phyloP scores from a whole-genome alignment of 225 moss, liverwort and hornwort species.

The Straminergon stramineum region DNA sequence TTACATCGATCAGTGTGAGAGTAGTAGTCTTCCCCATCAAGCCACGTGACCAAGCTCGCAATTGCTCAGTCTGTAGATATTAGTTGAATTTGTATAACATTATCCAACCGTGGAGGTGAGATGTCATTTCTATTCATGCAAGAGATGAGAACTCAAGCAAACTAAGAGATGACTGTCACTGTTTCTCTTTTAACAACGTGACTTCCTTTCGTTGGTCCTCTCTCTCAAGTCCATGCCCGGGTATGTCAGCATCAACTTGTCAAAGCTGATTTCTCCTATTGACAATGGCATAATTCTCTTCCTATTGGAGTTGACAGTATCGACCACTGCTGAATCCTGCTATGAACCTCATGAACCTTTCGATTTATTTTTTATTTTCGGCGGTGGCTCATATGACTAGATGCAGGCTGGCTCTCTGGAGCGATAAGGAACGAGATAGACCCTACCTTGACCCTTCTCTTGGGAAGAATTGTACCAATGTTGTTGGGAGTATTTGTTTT shows the following conservation, averaged over 20 bases:
- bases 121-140: neutral
- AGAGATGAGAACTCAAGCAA: neutral
- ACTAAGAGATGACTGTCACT: neutral
- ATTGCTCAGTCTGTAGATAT: neutral
- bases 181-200: neutral
- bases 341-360: neutral
- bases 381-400: neutral
- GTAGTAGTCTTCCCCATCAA: neutral
- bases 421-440: neutral
- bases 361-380: neutral
- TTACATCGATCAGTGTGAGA: neutral
- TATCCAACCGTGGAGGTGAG: neutral
- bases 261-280: neutral
- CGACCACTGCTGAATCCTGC: neutral
- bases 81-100: neutral
- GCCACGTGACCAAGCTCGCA: neutral
- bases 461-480: neutral
- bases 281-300: neutral
- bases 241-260: neutral
- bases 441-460: neutral
- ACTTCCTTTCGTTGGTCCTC: neutral
- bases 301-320: neutral
- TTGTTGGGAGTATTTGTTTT: neutral
- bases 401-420: neutral
- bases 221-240: neutral